Evolutionary conservation across 495 filamentous ascomycete genomes (phyloP), one percentile per base, ranked within the genome.

Genomic region (Wilcoxina mikolae): DNA sequence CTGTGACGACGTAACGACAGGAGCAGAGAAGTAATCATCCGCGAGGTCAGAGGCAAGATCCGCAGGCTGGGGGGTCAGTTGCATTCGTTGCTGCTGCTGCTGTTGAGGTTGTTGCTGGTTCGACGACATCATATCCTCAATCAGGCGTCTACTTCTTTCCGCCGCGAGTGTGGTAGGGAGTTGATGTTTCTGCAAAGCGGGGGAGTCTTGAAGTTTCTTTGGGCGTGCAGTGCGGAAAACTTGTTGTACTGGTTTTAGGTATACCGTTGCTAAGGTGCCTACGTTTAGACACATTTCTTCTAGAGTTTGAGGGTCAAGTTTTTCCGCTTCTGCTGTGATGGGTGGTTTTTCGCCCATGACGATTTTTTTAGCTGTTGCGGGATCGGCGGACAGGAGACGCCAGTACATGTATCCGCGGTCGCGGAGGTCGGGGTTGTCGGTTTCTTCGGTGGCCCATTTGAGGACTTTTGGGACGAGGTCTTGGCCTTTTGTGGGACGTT

Each of bases 321-420:
- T 91, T 71, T 96, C 93, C 52, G 84, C 85, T 67, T 96, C 93
- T 42, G 91, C 91, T 2, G 87, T 95, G 72, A 98, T 96, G 35
- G 91, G 79, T 0, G 91, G 91, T 67, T 96, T 96, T 60, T 93
- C 83, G 56, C 89, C 90, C 89, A 96, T 95, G 58, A 99, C 86
- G 52, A 99, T 76, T 54, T 79, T 73, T 63, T 87, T 90, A 7
- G 91, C 91, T 0, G 81, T 78, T 17, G 84, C 78, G 53, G 93
- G 88, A 69, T 95, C 88, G 2, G 85, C 87, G n/a, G 88, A 95
- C 2, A 99, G 77, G 20, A 99, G 76, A 5, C 91, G 83, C 91
- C 91, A 99, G 72, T 99, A 99, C 87, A 99, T 95, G 72, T 95
- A 96, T 10, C 91, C 91, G 56, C 91, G 75, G 65, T 99, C 91